Evolutionary conservation across 2,329 filamentous ascomycete genomes (phyloP), one percentile per base, ranked within the genome.

Genomic region (Lasiodiplodia theobromae): DNA sequence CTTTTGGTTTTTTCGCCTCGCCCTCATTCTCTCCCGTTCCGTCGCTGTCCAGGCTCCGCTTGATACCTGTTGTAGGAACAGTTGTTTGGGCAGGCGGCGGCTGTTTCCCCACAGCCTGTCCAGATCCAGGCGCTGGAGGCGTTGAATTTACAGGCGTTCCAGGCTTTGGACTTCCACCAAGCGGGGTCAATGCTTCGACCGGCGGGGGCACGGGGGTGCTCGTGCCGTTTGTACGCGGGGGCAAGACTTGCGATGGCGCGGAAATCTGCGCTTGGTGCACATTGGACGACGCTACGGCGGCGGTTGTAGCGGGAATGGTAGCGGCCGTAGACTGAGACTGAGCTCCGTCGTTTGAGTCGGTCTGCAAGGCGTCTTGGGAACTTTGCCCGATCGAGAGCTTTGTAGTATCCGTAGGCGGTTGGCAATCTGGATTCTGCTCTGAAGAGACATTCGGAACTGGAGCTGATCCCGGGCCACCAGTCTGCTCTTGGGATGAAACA

Each of bases 171-270:
- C 53, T 69, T 31, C 60, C 63, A 10, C 51, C 56, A 4, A 66
- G 16, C 11, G 68, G 68, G 18, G 68, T 69, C 31, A 69, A 25
- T 47, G 68, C 62, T 40, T 69, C 68, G 11, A 69, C 68, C 14
- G 60, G 62, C 21, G 68, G 68, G 14, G 68, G 56, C 7, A 66
- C 47, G 12, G 68, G 68, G 1, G 68, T 69, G 44, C 62, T 60
- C 2, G 67, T 63, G 23, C 66, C 66, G 23, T 68, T 68, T 12
- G 44, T 37, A 18, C 66, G 58, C 4, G 67, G 52, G 2, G 58
- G 51, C 14, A 53, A 16, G 8, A 38, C 67, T 47, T 57, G 58
- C 12, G 38, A 16, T 65, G 51, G 37, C n/a, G 40, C 21, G 16
- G 57, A 10, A 47, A 18, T 49, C 25, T 51, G 57, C 1, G 21